These are phyloP conservation scores for Metschnikowia bowlesiae DNA, from an alignment of 805 yeast genomes.

Conservation along the genomic window DNA sequence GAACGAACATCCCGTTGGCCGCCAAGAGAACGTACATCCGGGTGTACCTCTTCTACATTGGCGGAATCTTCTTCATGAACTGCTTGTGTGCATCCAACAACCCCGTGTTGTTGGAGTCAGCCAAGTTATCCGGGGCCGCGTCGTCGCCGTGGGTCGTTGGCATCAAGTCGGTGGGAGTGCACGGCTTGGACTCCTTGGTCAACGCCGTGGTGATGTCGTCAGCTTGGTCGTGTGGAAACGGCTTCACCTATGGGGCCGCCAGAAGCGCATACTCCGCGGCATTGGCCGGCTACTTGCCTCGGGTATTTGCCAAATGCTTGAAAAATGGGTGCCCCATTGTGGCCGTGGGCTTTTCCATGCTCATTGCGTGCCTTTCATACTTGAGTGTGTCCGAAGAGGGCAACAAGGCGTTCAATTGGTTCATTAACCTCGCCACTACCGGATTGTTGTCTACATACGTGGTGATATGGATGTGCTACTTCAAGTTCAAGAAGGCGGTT, in stretches of 20 bases:
- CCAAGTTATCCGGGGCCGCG: slow-evolving; percentile 35
- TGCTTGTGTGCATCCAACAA: slow-evolving; percentile 31
- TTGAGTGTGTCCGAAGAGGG: slow-evolving; percentile 49
- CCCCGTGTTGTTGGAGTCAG: slow-evolving; percentile 25
- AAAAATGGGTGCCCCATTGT: slow-evolving; percentile 66
- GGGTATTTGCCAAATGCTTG: slow-evolving; percentile 56
- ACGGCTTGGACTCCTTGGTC: slow-evolving; percentile 32
- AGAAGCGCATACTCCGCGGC: slow-evolving; percentile 53
- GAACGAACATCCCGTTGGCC: slow-evolving; percentile 31
- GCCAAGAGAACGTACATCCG: slow-evolving; percentile 33
- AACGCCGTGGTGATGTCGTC: slow-evolving; percentile 31
- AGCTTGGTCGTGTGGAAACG: slow-evolving; percentile 37
- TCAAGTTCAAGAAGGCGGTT: slow-evolving; percentile 33
- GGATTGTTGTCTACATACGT: slow-evolving; percentile 62
- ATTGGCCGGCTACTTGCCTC: slow-evolving; percentile 83
- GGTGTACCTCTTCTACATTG: slow-evolving; percentile 33
- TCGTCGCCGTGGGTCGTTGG: slow-evolving; percentile 39
- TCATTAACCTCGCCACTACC: slow-evolving; percentile 61
- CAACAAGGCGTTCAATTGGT: slow-evolving; percentile 65
- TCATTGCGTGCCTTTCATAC: slow-evolving; percentile 27
- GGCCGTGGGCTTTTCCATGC: slow-evolving; percentile 46
- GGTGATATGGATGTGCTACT: slow-evolving; percentile 51
- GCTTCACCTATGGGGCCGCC: slow-evolving; percentile 31
- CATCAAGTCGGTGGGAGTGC: slow-evolving; percentile 30
- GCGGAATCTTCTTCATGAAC: slow-evolving; percentile 37